phyloP scores from a whole-genome alignment of 805 yeast species.

The Vanderwaltozyma yarrowii region DNA sequence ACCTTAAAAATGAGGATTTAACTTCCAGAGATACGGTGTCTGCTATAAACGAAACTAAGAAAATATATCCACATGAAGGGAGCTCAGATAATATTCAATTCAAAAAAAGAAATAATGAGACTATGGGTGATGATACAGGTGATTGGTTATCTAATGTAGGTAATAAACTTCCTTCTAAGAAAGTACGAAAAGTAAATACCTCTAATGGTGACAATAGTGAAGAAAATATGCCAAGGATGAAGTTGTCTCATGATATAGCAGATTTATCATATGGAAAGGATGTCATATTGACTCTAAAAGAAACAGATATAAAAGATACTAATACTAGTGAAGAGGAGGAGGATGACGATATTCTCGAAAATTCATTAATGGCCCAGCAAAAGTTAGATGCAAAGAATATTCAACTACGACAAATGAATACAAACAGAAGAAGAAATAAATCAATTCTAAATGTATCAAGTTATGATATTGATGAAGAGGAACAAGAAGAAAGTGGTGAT shows the following conservation, averaged over 20 bases:
- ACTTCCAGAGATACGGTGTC: too few species aligned
- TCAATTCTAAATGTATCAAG: slow-evolving; percentile 12
- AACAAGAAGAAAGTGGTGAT: slow-evolving; percentile 15
- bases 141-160: slow-evolving; percentile 22
- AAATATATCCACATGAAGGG: too few species aligned
- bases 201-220: slow-evolving; percentile 14
- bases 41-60: too few species aligned
- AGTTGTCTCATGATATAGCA: slow-evolving; percentile 41
- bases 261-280: slow-evolving; percentile 32
- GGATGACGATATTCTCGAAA: slow-evolving; percentile 21
- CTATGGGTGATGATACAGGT: slow-evolving; percentile 3
- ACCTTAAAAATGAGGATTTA: not conserved
- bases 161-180: not conserved
- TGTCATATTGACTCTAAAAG: slow-evolving; percentile 47
- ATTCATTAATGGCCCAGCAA: slow-evolving; percentile 17
- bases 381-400: slow-evolving; percentile 26
- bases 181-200: not conserved
- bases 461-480: slow-evolving; percentile 14
- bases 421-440: slow-evolving; percentile 26
- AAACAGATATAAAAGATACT: slow-evolving; percentile 23
- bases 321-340: slow-evolving; percentile 19
- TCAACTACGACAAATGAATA: slow-evolving; percentile 25
- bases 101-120: not conserved
- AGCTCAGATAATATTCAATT: too few species aligned
- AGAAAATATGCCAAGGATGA: slow-evolving; percentile 28